Percentiles rank a stretch among this genome's conserved stretches.
Evolutionary conservation across 2,329 filamentous ascomycete genomes (phyloP).

Genomic region (Cytospora paraplurivora): DNA sequence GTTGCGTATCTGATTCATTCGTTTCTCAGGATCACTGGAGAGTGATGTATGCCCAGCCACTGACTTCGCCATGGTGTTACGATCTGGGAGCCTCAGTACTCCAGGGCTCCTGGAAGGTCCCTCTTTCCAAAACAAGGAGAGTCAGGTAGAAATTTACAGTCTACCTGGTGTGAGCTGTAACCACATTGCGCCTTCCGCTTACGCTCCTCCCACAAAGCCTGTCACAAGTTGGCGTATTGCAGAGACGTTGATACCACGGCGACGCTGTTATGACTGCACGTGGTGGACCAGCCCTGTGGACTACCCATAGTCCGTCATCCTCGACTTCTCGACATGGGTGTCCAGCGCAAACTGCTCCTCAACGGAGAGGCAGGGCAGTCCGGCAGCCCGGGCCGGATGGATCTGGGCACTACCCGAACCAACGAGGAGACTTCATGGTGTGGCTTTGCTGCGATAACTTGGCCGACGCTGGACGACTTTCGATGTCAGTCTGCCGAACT

Average conservation of each 20-base stretch:
- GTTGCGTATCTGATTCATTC: too few relatives aligned
- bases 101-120: too few relatives aligned
- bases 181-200: background rate
- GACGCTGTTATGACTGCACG: background rate
- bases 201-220: background rate
- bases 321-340: background rate
- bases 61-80: too few relatives aligned
- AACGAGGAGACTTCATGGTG: background rate
- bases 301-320: background rate
- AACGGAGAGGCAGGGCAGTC: background rate
- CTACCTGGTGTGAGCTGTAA: background rate
- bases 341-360: background rate
- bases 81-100: too few relatives aligned
- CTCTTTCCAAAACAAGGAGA: too few relatives aligned
- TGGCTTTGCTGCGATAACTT: background rate
- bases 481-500: background rate
- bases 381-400: background rate
- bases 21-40: too few relatives aligned
- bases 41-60: too few relatives aligned
- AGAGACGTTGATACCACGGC: too few relatives aligned
- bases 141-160: too few relatives aligned
- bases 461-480: background rate
- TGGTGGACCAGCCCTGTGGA: background rate
- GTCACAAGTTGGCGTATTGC: background rate
- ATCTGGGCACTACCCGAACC: background rate